phyloP scores from a whole-genome alignment of 768 basidiomycete species.

The Xerocomus potaroensis region DNA sequence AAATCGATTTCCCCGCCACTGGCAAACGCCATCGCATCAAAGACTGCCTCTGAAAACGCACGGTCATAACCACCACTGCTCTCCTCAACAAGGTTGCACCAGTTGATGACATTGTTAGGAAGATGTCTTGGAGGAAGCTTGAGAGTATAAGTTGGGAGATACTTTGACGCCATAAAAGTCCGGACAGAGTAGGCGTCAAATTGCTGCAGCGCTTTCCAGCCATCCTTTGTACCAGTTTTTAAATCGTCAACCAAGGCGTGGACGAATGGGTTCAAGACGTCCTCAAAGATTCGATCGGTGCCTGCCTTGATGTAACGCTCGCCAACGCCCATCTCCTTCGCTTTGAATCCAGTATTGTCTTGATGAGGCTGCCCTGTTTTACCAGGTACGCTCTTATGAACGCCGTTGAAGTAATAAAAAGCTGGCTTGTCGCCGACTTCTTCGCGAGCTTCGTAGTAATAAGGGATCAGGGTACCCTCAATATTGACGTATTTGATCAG shows the following conservation, averaged over 20 bases:
- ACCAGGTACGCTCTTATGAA: not conserved
- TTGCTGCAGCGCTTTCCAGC: not conserved
- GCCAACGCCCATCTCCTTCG: constrained; percentile 4
- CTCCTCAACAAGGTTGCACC: constrained; percentile 29
- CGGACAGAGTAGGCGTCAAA: not conserved
- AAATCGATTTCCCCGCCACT: constrained; percentile 11
- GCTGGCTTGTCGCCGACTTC: constrained; percentile 7
- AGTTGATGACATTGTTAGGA: constrained; percentile 27
- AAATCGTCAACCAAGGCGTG: constrained; percentile 19
- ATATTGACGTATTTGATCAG: constrained; percentile 23
- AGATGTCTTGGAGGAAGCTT: constrained; percentile 16
- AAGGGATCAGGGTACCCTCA: constrained; percentile 19
- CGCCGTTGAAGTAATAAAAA: constrained; percentile 6
- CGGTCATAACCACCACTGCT: constrained; percentile 33
- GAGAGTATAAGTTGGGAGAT: constrained; percentile 14
- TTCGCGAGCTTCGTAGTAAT: constrained; percentile 11
- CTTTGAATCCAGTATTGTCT: constrained; percentile 4
- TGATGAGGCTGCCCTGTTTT: not conserved
- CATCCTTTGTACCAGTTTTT: not conserved
- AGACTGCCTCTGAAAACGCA: constrained; percentile 30
- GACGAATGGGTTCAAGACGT: constrained; percentile 20
- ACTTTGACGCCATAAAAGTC: constrained; percentile 17
- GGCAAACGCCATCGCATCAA: constrained; percentile 28
- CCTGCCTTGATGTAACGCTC: constrained; percentile 13
- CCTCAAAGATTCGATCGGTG: constrained; percentile 15